Conservation (phyloP, 2,329 filamentous ascomycete genomes). For the Aaosphaeria pasadenensis region DNA sequence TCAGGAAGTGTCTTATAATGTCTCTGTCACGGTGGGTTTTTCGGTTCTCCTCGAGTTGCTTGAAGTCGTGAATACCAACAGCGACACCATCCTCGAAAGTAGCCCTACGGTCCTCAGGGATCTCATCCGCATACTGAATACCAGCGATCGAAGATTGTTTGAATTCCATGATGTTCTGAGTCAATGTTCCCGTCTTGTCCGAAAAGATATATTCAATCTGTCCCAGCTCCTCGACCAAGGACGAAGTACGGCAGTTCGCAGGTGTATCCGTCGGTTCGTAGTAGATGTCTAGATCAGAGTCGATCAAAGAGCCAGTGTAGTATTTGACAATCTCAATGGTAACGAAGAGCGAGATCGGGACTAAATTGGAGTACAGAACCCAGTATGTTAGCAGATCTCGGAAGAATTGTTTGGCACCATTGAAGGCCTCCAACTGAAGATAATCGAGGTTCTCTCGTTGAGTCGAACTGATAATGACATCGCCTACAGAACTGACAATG, state of each 20-base stretch:
- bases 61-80: slow-evolving; percentile 81
- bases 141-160: slow-evolving; percentile 91
- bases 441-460: slow-evolving; percentile 65
- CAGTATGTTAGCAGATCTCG: slow-evolving; percentile 97
- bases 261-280: slow-evolving; percentile 94
- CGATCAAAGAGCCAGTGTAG: slow-evolving; percentile 95
- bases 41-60: slow-evolving; percentile 68
- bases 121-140: slow-evolving; percentile 87
- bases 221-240: slow-evolving; percentile 91
- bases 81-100: slow-evolving; percentile 74
- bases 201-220: slow-evolving; percentile 99
- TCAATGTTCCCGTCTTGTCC: slow-evolving; percentile 94
- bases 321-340: slow-evolving; percentile 98
- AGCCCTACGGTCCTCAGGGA: slow-evolving; percentile 85
- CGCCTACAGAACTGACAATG: slow-evolving; percentile 85
- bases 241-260: slow-evolving; percentile 92
- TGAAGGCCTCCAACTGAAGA: slow-evolving; percentile 60
- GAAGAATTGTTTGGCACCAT: slow-evolving; percentile 78
- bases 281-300: slow-evolving; percentile 96
- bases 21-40: slow-evolving; percentile 56
- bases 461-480: slow-evolving; percentile 68
- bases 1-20: slow-evolving; percentile 80
- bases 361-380: slow-evolving; percentile 94
- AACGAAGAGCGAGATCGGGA: slow-evolving; percentile 96
- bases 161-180: slow-evolving; percentile 99